A percentile compares a stretch with the other conserved stretches of the same genome.
Evolutionary conservation across 2,329 filamentous ascomycete genomes (phyloP).

Genomic region (Botryotinia convoluta): DNA sequence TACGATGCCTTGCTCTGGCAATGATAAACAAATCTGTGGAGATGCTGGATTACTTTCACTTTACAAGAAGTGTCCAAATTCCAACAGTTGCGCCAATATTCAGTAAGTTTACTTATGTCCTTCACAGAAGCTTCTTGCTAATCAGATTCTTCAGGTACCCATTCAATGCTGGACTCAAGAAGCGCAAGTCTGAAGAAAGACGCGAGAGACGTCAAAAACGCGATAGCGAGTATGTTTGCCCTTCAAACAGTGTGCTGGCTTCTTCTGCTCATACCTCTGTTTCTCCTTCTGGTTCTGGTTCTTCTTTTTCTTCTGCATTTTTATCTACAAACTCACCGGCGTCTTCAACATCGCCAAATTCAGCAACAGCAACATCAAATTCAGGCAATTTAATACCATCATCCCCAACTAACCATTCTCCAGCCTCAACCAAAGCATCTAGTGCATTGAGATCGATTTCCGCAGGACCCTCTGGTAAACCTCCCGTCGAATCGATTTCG

Average conservation of each 20-base stretch:
- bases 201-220: slow-evolving; percentile 12
- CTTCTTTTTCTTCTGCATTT: background rate
- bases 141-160: slow-evolving; percentile 8
- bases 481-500: background rate
- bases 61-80: slow-evolving; percentile 19
- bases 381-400: background rate
- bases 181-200: slow-evolving; percentile 6
- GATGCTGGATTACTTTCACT: slow-evolving; percentile 23
- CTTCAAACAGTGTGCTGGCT: background rate
- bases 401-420: background rate
- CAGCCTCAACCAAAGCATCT: background rate
- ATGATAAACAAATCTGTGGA: slow-evolving; percentile 32
- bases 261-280: background rate
- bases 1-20: slow-evolving; percentile 23
- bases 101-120: background rate
- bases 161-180: slow-evolving; percentile 5
- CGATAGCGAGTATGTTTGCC: background rate
- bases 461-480: background rate
- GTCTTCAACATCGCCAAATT: background rate
- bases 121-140: background rate
- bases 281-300: background rate
- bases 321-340: background rate
- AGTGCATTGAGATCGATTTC: background rate
- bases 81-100: background rate
- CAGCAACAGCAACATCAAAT: background rate